Evolutionary conservation across 2,329 filamentous ascomycete species (phyloP), one percentile per base, ranked within the genome.

Genomic region (Paramyrothecium sp.): DNA sequence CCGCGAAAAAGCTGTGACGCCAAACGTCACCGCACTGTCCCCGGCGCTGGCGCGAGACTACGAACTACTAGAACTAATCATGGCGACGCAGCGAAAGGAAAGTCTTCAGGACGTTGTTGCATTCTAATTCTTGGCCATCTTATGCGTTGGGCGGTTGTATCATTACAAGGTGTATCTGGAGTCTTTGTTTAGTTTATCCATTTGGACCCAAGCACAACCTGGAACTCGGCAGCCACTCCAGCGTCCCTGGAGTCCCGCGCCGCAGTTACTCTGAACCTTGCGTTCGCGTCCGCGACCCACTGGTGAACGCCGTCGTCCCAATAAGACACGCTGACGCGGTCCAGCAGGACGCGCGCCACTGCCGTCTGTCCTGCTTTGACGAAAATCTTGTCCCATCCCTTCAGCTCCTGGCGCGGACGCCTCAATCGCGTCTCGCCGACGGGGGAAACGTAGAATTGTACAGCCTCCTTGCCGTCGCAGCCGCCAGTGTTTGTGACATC

Each of bases 331-430:
- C 61, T 61, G 1, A 61, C 58, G 16, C 51, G 54, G 23, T 61
- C 60, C 12, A 63, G 55, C 8, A 30, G 51, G 5, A 55, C 51
- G 3, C 56, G 58, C 3, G 60, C 60, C 13, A 54, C 57, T 3
- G 51, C 53, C 2, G 61, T 63, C 54, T 60, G 49, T 4, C 60
- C 60, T 1, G 17, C 21, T 3, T 20, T 47, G 0, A 58, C 58
- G 2, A 48, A 48, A 2, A 61, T 58, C 46, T 61, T 63, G 13
- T 58, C 56, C 54, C 60, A 63, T 0, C 61, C 61, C n/a, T 63
- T 63, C 4, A 61, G 53, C n/a, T 63, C 61, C 26, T 54, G 56
- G 3, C 3, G 20, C 4, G 61, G 61, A 8, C 57, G 57, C n/a
- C 56, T 55, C 2, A 56, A 46, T 3, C 54, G 51, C 2, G 57